Evolutionary conservation across 208 protist species (phyloP).

Genomic region (Leishmania gerbilli): DNA sequence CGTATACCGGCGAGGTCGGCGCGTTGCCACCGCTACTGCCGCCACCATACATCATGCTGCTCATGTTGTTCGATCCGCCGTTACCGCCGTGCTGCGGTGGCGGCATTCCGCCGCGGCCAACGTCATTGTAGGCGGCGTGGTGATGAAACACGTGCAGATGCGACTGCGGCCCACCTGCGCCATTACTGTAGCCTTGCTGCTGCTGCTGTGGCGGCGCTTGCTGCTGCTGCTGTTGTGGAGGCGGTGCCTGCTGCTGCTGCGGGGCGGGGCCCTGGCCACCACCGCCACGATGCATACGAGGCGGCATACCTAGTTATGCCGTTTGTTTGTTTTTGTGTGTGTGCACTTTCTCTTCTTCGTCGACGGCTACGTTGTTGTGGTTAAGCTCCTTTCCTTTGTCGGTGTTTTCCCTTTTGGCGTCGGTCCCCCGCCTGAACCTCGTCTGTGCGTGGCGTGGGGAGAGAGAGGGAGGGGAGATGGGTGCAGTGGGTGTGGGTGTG

Average conservation of each 20-base stretch:
- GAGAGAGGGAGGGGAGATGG: neutral
- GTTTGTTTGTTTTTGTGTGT: neutral
- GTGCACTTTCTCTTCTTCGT: neutral
- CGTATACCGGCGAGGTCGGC: constrained; percentile 29
- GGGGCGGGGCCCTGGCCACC: constrained; percentile 29
- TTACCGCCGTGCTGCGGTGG: constrained; percentile 36
- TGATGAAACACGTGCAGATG: constrained; percentile 46
- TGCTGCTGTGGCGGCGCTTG: constrained; percentile 17
- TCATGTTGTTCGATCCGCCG: constrained; percentile 33
- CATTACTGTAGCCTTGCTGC: constrained; percentile 32
- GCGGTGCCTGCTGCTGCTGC: constrained; percentile 24
- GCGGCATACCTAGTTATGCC: constrained; percentile 22
- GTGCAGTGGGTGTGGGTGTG: neutral
- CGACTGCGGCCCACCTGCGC: constrained; percentile 19
- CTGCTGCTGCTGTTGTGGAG: constrained; percentile 17
- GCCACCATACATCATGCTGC: constrained; percentile 33
- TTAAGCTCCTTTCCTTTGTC: constrained; percentile 5
- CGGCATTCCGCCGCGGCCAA: constrained; percentile 31
- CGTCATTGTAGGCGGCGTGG: constrained; percentile 29
- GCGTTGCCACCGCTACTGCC: constrained; percentile 20
- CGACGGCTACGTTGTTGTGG: neutral
- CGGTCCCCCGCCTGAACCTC: neutral
- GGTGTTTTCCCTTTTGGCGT: constrained; percentile 1
- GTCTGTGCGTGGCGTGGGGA: neutral
- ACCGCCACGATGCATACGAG: constrained; percentile 34